These are phyloP conservation scores for Colletotrichum echinochloae DNA, from an alignment of 2,329 filamentous ascomycete genomes.

Conservation along the genomic window DNA sequence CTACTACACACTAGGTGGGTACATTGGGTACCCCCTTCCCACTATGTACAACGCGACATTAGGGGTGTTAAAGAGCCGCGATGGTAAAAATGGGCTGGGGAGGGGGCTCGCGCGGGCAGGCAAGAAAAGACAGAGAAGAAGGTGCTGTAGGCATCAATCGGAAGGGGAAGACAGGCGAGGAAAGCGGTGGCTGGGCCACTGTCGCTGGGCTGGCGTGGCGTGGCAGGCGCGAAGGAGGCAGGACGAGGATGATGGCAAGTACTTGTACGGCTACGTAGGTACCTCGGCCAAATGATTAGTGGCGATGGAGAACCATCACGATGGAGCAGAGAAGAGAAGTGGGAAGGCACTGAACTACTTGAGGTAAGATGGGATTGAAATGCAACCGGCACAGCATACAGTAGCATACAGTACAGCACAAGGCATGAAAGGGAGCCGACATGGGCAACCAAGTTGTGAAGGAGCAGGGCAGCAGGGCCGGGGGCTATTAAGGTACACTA, in stretches of 20 bases:
- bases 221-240: neutral
- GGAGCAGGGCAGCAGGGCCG: neutral
- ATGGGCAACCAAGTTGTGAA: neutral
- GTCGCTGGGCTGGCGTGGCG: neutral
- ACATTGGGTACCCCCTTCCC: too few relatives aligned
- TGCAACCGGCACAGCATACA: neutral
- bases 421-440: too few relatives aligned
- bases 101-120: too few relatives aligned
- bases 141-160: neutral
- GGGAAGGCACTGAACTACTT: neutral
- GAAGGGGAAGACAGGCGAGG: neutral
- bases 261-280: neutral
- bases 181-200: neutral
- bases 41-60: neutral
- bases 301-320: slow-evolving; percentile 16
- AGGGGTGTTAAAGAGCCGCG: neutral
- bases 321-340: neutral
- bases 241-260: slow-evolving; percentile 3
- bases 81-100: neutral
- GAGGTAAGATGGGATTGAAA: neutral
- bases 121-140: neutral
- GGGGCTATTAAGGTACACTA: too few relatives aligned
- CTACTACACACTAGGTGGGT: too few relatives aligned
- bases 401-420: neutral
- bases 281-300: slow-evolving; percentile 1